These are phyloP conservation scores for Claviceps pazoutovae DNA, from an alignment of 2,329 filamentous ascomycete genomes.

Conservation along the genomic window DNA sequence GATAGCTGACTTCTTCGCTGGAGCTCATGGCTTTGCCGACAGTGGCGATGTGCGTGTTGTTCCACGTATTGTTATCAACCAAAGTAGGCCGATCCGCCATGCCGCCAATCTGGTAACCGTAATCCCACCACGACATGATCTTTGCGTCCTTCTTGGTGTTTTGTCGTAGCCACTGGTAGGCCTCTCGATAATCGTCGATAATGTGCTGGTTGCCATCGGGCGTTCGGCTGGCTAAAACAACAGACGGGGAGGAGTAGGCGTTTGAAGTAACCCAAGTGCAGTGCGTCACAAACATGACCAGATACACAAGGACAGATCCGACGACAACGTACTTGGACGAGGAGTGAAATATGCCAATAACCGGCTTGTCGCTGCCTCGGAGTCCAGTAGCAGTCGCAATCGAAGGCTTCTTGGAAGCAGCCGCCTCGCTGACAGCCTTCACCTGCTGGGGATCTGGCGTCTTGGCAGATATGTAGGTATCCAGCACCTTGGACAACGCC, in stretches of 20 bases:
- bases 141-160: slow-evolving; percentile 93
- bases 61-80: slow-evolving; percentile 99
- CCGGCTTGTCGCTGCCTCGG: slow-evolving; percentile 55
- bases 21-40: slow-evolving; percentile 99
- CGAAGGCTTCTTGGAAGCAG: slow-evolving; percentile 41
- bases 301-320: slow-evolving; percentile 58
- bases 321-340: slow-evolving; percentile 71
- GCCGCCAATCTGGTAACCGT: slow-evolving; percentile 97
- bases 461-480: slow-evolving; percentile 62
- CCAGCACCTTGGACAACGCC: slow-evolving; percentile 73
- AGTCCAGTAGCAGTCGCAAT: slow-evolving; percentile 34
- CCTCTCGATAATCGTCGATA: slow-evolving; percentile 97
- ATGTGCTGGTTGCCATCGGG: slow-evolving; percentile 95
- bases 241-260: slow-evolving; percentile 94
- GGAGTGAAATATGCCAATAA: slow-evolving; percentile 71
- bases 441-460: slow-evolving; percentile 42
- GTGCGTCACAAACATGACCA: slow-evolving; percentile 88
- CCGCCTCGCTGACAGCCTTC: slow-evolving; percentile 31
- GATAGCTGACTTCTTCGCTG: slow-evolving; percentile 92
- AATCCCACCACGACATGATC: slow-evolving; percentile 99
- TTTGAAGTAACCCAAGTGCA: slow-evolving; percentile 99
- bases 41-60: slow-evolving; percentile 98
- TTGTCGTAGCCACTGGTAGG: slow-evolving; percentile 97
- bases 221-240: slow-evolving; percentile 82
- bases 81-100: slow-evolving; percentile 97